Evolutionary conservation across 1,284 basidiomycete species (phyloP), one percentile per base, ranked within the genome.

Genomic region (Cutaneotrichosporon sp.): DNA sequence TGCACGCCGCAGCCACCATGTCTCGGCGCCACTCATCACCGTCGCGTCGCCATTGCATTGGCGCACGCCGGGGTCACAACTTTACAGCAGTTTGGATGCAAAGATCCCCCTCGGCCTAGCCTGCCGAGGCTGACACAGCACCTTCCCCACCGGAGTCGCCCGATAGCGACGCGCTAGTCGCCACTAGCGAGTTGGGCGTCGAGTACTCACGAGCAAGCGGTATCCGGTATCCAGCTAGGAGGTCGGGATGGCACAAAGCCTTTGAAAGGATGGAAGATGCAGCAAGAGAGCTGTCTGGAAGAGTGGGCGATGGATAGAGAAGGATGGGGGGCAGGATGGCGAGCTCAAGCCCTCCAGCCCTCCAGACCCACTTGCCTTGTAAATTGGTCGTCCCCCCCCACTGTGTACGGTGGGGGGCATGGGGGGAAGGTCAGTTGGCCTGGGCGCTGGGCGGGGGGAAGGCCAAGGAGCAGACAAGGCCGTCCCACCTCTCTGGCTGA

Each of bases 141-240:
- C 3, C 22, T 3, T 11, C 34, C 34, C 4, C n/a, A n/a, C n/a
- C n/a, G n/a, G n/a, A n/a, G n/a, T n/a, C n/a, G n/a, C n/a, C n/a
- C n/a, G n/a, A n/a, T n/a, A n/a, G n/a, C n/a, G n/a, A n/a, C n/a
- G n/a, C n/a, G n/a, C n/a, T n/a, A n/a, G n/a, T n/a, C n/a, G n/a
- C n/a, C n/a, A n/a, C n/a, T n/a, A n/a, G n/a, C n/a, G n/a, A n/a
- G n/a, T n/a, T n/a, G n/a, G n/a, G n/a, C n/a, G n/a, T 36, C 29
- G 22, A 29, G 43, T 31, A 73, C 73, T 72, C 63, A 75, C 73
- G 63, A 72, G 73, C 73, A 75, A 72, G 75, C 75, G 75, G 72
- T 69, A 75, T 77, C 75, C 75, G 68, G 67, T 56, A 72, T 71
- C 71, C 75, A 75, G 73, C 74, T 60, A 64, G 63, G 66, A 62